A percentile compares a stretch with the other conserved stretches of the same genome.
Evolutionary conservation across 2,329 filamentous ascomycete species (phyloP).

Genomic region (Periglandula ipomoeae): DNA sequence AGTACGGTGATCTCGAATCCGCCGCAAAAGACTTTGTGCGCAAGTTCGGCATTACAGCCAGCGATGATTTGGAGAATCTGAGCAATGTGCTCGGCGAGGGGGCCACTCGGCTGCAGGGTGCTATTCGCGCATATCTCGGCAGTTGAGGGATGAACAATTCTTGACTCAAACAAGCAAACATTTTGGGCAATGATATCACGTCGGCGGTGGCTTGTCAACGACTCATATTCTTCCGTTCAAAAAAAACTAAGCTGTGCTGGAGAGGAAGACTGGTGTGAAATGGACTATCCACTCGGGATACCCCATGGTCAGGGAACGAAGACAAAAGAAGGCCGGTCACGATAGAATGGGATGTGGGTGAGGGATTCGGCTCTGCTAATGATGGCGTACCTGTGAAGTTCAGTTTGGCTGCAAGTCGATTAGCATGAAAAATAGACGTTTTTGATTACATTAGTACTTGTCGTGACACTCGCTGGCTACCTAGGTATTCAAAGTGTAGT

Average conservation of each 20-base stretch:
- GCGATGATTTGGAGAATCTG: constrained; percentile 90
- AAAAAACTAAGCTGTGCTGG: background rate
- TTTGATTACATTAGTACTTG: background rate
- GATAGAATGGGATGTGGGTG: constrained; percentile 14
- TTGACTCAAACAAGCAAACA: too few species aligned
- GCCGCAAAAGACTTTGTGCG: constrained; percentile 94
- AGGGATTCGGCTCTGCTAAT: constrained; percentile 2
- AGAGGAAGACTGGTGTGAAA: background rate
- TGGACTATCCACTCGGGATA: background rate
- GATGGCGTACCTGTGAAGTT: constrained; percentile 22
- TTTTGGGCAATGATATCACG: too few species aligned
- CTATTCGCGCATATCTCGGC: constrained; percentile 55
- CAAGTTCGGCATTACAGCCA: constrained; percentile 89
- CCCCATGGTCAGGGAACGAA: background rate
- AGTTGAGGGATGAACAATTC: too few species aligned
- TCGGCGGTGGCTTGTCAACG: too few species aligned
- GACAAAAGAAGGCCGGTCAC: constrained; percentile 7
- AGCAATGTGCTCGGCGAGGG: constrained; percentile 77
- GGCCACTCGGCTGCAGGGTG: constrained; percentile 72
- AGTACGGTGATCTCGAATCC: constrained; percentile 85
- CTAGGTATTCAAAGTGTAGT: too few species aligned
- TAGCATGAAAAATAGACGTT: constrained; percentile 27
- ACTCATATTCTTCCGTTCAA: too few species aligned
- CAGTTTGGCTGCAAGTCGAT: constrained; percentile 15
- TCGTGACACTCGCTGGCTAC: too few species aligned